Evolutionary conservation across 2,329 filamentous ascomycete genomes (phyloP).

Genomic region (Colletotrichum liriopes): DNA sequence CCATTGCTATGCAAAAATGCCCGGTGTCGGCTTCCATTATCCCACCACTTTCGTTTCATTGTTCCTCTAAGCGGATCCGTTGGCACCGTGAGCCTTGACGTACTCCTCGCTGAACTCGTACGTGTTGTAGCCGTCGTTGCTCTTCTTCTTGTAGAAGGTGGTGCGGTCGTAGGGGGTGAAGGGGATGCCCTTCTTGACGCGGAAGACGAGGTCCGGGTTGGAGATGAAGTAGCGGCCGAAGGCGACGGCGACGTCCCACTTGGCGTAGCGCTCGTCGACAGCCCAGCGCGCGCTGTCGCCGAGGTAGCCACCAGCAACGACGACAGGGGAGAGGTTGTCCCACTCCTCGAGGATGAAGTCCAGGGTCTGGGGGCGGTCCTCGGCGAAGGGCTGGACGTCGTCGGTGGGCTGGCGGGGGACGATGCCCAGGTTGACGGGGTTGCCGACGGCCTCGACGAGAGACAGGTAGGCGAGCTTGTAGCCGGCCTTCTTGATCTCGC

Average conservation of each 20-base stretch:
- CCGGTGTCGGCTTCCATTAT: constrained; percentile 3
- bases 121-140: constrained; percentile 49
- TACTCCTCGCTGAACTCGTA: constrained; percentile 49
- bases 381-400: constrained; percentile 41
- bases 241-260: constrained; percentile 48
- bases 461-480: constrained; percentile 54
- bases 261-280: constrained; percentile 49
- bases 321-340: constrained; percentile 48
- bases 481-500: constrained; percentile 46
- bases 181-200: constrained; percentile 55
- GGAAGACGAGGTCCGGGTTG: constrained; percentile 60
- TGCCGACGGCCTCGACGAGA: constrained; percentile 54
- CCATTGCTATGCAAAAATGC: constrained; percentile 26
- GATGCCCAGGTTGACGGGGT: constrained; percentile 45
- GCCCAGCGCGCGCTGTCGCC: constrained; percentile 45
- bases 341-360: constrained; percentile 51
- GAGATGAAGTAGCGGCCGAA: constrained; percentile 58
- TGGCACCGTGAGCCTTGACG: constrained; percentile 28
- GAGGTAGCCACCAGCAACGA: constrained; percentile 51
- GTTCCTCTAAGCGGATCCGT: constrained; percentile 21
- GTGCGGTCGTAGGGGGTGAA: constrained; percentile 56
- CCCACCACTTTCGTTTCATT: background rate
- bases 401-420: constrained; percentile 42
- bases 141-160: constrained; percentile 56
- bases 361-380: constrained; percentile 45